Conservation (phyloP, 768 basidiomycete genomes). For the Boletus barrowsii region DNA sequence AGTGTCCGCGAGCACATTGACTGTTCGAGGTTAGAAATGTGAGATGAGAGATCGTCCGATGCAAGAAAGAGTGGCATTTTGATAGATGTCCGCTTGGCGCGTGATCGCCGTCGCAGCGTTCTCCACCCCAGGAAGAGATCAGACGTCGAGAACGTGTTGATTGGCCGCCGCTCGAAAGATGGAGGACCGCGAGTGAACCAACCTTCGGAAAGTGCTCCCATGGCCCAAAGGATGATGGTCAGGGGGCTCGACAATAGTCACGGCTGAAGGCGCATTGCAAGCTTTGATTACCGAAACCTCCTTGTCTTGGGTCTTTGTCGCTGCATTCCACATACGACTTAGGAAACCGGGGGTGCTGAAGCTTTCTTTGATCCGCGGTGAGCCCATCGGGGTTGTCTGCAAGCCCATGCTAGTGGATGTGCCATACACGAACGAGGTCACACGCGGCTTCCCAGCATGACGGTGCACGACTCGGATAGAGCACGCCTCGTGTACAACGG, state of each 20-base stretch:
- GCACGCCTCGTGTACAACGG: slow-evolving; percentile 12
- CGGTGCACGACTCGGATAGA: slow-evolving; percentile 30
- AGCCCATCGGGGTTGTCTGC: slow-evolving; percentile 17
- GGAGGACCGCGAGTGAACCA: slow-evolving; percentile 45
- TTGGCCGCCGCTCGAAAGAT: slow-evolving; percentile 36
- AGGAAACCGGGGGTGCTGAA: slow-evolving; percentile 51
- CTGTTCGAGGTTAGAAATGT: slow-evolving; percentile 27
- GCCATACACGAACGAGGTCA: slow-evolving; percentile 29
- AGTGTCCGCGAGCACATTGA: slow-evolving; percentile 24
- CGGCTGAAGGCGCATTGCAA: slow-evolving; percentile 10
- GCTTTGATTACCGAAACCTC: slow-evolving; percentile 12
- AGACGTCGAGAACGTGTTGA: slow-evolving; percentile 28
- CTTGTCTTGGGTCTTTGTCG: slow-evolving; percentile 41
- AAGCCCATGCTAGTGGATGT: slow-evolving; percentile 7
- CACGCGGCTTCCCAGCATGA: slow-evolving; percentile 23
- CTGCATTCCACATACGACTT: slow-evolving; percentile 74
- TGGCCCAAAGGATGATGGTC: slow-evolving; percentile 26
- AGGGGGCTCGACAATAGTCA: slow-evolving; percentile 27
- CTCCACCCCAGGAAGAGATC: slow-evolving; percentile 7
- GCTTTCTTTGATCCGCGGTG: slow-evolving; percentile 33
- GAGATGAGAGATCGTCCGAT: slow-evolving; percentile 21
- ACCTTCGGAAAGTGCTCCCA: slow-evolving; percentile 37
- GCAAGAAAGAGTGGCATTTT: slow-evolving; percentile 15
- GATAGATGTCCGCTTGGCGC: slow-evolving; percentile 24
- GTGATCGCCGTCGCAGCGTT: slow-evolving; percentile 11